Conservation (phyloP, 345 rosid genomes). For the Aquilaria sinensis region DNA sequence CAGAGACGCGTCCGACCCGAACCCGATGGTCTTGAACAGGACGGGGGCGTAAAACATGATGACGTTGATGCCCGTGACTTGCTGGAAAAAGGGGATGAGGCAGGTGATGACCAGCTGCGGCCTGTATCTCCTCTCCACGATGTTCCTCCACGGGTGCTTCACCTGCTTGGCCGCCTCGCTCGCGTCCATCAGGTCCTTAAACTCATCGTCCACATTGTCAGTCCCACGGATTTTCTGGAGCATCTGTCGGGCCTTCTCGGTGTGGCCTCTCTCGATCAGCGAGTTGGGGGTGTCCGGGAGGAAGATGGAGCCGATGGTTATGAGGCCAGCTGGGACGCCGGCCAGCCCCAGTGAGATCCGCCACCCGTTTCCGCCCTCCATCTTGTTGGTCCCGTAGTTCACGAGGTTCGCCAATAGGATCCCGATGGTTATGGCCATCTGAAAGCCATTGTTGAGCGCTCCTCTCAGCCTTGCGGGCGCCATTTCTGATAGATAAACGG, state of each 20-base stretch:
- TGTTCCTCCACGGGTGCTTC: conserved; percentile 64
- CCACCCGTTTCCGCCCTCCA: conserved; percentile 66
- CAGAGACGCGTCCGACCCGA: conserved; percentile 63
- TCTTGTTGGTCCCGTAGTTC: conserved; percentile 51
- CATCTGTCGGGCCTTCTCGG: conserved; percentile 56
- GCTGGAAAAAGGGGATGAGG: conserved; percentile 69
- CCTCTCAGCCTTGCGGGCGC: conserved; percentile 73
- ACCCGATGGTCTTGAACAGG: conserved; percentile 65
- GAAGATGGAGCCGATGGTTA: conserved; percentile 52
- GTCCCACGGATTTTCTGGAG: conserved; percentile 54
- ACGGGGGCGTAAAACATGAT: conserved; percentile 79
- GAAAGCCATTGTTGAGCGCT: conserved; percentile 78
- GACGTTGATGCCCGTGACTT: conserved; percentile 70
- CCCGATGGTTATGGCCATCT: conserved; percentile 69
- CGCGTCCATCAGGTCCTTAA: conserved; percentile 52
- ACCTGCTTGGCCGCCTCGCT: conserved; percentile 55
- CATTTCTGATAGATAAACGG: conserved; percentile 81
- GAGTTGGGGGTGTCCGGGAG: conserved; percentile 82
- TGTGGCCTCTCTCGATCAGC: conserved; percentile 56
- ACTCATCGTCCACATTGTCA: conserved; percentile 46
- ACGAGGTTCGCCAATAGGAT: conserved; percentile 59
- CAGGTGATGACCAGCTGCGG: conserved; percentile 54
- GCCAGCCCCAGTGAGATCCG: conserved; percentile 69
- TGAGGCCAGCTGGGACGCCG: conserved; percentile 57
- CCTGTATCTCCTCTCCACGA: conserved; percentile 42